Base-by-base conservation (phyloP, 441 rosid genomes). In the Populus tomentosa region DNA sequence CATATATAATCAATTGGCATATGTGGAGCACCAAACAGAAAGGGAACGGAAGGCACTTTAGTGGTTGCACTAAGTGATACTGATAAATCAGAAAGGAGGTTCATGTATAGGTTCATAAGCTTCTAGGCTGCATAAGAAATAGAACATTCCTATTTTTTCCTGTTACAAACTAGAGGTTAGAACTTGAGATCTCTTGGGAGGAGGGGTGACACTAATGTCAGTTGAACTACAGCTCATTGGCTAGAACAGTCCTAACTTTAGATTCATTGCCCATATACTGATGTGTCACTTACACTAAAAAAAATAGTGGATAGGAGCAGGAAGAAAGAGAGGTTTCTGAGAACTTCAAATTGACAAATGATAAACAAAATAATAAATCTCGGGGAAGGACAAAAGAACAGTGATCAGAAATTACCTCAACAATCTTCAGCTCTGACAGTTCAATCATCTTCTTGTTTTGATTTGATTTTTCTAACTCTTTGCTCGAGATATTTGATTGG, bases 391-490 rank as follows among this genome's bases (percentile, higher is more conserved):
- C 46, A 70, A n/a, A 64, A 70, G 35, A 7, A 61, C 59, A 63
- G 73, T 59, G 69, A 59, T 59, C 16, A 56, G 67, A 78, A 78
- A 81, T 38, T 88, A 92, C 97, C 94, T 92, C 97, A 75, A 85
- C 71, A 64, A 72, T 79, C 78, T 88, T 86, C 82, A 80, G 63
- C 72, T 86, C 88, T 36, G 77, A 82, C 73, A 88, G 77, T 21
- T 87, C 84, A 77, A 89, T 80, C 32, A 83, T 77, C 20, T 76
- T 69, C 40, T 78, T 78, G 33, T 5, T 68, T 46, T 80, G 77
- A 1, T 82, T 84, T 20, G 80, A 42, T 56, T 68, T 78, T 38
- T 69, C 76, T 14, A 74, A 63, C 81, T 84, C 83, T 80, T 83
- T 82, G 72, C 69, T 73, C 71, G 81, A 77, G 80, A 56, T 63